A percentile compares a stretch with the other conserved stretches of the same genome.
Evolutionary conservation across 2,329 filamentous ascomycete genomes (phyloP).

Genomic region (Clathrospora elynae): DNA sequence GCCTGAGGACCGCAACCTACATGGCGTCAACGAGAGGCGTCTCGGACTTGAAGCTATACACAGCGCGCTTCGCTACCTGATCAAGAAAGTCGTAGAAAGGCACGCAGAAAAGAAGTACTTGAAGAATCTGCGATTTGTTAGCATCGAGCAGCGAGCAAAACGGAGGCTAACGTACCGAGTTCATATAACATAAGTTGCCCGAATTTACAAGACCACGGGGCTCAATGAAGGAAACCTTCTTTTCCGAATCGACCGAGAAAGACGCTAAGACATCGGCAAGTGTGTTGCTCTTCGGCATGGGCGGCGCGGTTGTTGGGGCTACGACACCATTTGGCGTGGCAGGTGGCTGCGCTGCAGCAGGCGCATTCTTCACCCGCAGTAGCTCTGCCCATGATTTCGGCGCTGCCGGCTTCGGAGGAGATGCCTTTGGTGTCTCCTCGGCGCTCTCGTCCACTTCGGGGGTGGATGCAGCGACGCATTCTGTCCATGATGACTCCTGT

Average conservation of each 20-base stretch:
- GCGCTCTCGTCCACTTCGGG: constrained; percentile 19
- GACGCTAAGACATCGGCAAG: constrained; percentile 77
- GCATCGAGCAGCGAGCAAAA: not conserved
- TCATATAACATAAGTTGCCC: constrained; percentile 99
- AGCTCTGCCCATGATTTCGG: constrained; percentile 72
- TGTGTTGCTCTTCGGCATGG: constrained; percentile 61
- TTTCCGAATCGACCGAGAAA: constrained; percentile 69
- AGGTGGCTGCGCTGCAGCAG: constrained; percentile 31
- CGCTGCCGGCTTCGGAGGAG: constrained; percentile 55
- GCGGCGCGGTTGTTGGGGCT: constrained; percentile 47
- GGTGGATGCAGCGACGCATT: constrained; percentile 11
- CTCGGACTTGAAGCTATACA: constrained; percentile 92
- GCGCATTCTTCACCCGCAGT: constrained; percentile 59
- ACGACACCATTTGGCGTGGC: constrained; percentile 35
- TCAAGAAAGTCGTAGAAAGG: constrained; percentile 96
- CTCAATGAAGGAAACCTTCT: constrained; percentile 81
- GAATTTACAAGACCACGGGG: constrained; percentile 94
- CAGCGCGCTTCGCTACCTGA: constrained; percentile 79
- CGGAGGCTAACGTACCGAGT: constrained; percentile 71
- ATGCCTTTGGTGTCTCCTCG: constrained; percentile 49
- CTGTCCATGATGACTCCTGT: constrained; percentile 15
- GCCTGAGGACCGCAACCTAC: constrained; percentile 58
- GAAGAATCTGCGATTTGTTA: constrained; percentile 72
- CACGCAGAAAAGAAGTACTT: constrained; percentile 90
- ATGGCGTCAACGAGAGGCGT: constrained; percentile 93